Evolutionary conservation across 225 moss, liverwort and hornwort genomes (phyloP).

Genomic region (Pseudisothecium myosuroides): DNA sequence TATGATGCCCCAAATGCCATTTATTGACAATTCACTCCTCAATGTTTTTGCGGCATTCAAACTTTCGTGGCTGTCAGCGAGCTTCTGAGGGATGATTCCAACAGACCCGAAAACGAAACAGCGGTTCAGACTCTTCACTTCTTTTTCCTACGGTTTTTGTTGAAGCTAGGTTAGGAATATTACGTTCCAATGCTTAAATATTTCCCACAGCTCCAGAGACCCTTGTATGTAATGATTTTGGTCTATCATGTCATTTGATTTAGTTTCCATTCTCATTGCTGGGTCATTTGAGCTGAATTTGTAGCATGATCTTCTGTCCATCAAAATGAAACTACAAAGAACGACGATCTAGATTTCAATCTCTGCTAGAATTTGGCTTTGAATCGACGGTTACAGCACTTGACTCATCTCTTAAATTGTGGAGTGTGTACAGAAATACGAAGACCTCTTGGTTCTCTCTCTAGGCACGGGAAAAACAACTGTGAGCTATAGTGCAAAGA

Average conservation of each 20-base stretch:
- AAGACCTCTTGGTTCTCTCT: slow-evolving; percentile 23
- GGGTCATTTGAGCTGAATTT: not conserved
- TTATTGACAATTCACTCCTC: not conserved
- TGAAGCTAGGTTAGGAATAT: not conserved
- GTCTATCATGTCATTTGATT: not conserved
- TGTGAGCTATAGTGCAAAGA: not conserved
- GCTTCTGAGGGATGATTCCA: not conserved
- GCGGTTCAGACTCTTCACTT: not conserved
- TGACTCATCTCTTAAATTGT: not conserved
- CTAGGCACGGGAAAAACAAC: not conserved
- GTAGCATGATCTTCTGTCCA: not conserved
- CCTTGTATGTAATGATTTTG: not conserved
- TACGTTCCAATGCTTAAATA: not conserved
- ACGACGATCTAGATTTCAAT: not conserved
- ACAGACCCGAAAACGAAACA: not conserved
- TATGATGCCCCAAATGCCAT: not conserved
- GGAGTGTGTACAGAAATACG: not conserved
- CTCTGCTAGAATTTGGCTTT: not conserved
- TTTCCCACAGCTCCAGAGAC: not conserved
- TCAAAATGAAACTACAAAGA: not conserved
- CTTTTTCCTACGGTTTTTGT: not conserved
- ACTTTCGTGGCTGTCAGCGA: slow-evolving; percentile 4
- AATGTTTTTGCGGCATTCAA: not conserved
- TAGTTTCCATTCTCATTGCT: not conserved
- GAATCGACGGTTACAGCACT: not conserved